phyloP scores from a whole-genome alignment of 345 rosid species.

The Melaleuca alternifolia region DNA sequence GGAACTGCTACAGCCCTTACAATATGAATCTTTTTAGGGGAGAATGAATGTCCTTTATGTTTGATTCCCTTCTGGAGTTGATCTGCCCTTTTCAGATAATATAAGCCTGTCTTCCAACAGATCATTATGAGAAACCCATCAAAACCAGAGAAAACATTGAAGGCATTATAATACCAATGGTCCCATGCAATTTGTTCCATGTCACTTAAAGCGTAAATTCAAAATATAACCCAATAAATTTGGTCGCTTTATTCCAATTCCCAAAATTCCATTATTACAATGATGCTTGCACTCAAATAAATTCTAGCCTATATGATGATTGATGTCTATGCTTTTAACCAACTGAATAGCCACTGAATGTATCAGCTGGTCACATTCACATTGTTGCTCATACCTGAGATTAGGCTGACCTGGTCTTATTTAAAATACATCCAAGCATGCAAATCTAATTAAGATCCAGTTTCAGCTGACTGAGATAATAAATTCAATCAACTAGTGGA shows the following conservation, averaged over 20 bases:
- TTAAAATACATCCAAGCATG: neutral
- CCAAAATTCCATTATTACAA: neutral
- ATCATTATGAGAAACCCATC: neutral
- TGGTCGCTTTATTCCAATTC: neutral
- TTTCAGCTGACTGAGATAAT: neutral
- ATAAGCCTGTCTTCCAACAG: slow-evolving; percentile 34
- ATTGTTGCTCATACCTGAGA: neutral
- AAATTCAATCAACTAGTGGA: neutral
- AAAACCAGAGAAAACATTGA: neutral
- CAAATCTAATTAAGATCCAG: neutral
- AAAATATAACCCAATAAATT: neutral
- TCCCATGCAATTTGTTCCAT: neutral
- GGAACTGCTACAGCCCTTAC: slow-evolving; percentile 66
- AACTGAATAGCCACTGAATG: neutral
- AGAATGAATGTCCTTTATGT: slow-evolving; percentile 11
- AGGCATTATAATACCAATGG: neutral
- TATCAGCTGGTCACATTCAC: neutral
- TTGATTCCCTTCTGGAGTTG: slow-evolving; percentile 26
- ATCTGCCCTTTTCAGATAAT: slow-evolving; percentile 32
- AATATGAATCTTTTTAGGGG: slow-evolving; percentile 18
- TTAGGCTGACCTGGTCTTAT: neutral
- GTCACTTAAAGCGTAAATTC: neutral
- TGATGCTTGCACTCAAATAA: neutral
- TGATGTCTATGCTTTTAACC: neutral
- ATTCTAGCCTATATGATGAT: neutral